A percentile compares a stretch with the other conserved stretches of the same genome.
phyloP scores from a whole-genome alignment of 768 basidiomycete genomes.

The Pleurotus sapidus region DNA sequence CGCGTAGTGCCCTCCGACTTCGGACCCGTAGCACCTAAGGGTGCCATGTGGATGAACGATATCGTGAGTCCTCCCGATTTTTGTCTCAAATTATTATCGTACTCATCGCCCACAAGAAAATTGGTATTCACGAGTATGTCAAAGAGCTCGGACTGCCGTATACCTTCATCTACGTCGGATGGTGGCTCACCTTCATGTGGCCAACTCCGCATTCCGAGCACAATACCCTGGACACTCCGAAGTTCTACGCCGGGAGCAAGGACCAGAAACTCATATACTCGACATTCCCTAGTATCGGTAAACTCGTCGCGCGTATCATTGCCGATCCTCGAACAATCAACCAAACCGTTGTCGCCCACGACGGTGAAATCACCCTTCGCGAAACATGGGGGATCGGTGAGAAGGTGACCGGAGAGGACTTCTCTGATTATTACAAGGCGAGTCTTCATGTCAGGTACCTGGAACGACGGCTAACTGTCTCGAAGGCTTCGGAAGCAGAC shows the following conservation, averaged over 20 bases:
- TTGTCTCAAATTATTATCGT: too few relatives aligned
- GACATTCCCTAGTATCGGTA: not conserved
- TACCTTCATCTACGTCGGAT: not conserved
- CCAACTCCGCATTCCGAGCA: not conserved
- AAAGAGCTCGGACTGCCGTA: not conserved
- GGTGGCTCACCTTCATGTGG: not conserved
- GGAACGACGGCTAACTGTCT: not conserved
- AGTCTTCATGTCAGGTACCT: not conserved
- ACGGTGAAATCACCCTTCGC: not conserved
- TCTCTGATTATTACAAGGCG: not conserved
- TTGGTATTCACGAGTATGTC: not conserved
- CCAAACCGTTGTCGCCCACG: not conserved
- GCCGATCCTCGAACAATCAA: not conserved
- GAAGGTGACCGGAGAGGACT: not conserved
- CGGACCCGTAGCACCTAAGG: too few relatives aligned
- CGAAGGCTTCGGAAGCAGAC: not conserved
- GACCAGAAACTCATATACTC: not conserved
- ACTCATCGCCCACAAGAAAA: not conserved
- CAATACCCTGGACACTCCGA: not conserved
- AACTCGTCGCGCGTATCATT: not conserved
- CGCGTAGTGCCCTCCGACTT: not conserved
- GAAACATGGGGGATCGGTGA: not conserved
- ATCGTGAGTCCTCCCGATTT: too few relatives aligned
- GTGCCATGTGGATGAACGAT: too few relatives aligned
- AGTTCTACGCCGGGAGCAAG: not conserved